Evolutionary conservation across 2,329 filamentous ascomycete genomes (phyloP).

Genomic region (Trichoderma sp.): DNA sequence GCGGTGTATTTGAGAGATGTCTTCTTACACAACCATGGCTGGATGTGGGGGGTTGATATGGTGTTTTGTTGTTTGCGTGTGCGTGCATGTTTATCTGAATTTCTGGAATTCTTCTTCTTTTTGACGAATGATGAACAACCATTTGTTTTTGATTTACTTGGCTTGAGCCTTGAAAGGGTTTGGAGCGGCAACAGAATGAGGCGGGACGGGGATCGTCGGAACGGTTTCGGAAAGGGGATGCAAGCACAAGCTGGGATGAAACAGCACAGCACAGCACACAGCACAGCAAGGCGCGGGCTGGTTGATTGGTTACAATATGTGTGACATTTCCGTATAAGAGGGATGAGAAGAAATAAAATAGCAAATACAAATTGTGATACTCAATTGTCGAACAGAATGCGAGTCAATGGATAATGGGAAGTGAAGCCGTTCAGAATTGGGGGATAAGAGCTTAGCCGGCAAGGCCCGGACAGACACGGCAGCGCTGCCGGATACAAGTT

Average conservation of each 20-base stretch:
- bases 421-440: not conserved
- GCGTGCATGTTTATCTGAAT: not conserved
- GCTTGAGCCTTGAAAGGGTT: not conserved
- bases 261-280: not conserved
- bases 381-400: not conserved
- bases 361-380: not conserved
- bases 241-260: not conserved
- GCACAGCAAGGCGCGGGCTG: not conserved
- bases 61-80: not conserved
- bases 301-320: not conserved
- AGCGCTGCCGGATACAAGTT: not conserved
- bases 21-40: not conserved
- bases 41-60: not conserved
- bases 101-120: not conserved
- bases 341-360: not conserved
- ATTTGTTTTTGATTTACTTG: not conserved
- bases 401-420: not conserved
- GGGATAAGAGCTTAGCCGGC: constrained; percentile 12
- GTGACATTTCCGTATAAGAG: not conserved
- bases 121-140: not conserved
- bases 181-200: not conserved
- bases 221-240: constrained; percentile 3
- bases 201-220: not conserved
- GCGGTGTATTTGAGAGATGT: not conserved
- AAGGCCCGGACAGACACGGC: not conserved